Evolutionary conservation across 2,329 filamentous ascomycete genomes (phyloP), one percentile per base, ranked within the genome.

Genomic region (Bisporella sp.): DNA sequence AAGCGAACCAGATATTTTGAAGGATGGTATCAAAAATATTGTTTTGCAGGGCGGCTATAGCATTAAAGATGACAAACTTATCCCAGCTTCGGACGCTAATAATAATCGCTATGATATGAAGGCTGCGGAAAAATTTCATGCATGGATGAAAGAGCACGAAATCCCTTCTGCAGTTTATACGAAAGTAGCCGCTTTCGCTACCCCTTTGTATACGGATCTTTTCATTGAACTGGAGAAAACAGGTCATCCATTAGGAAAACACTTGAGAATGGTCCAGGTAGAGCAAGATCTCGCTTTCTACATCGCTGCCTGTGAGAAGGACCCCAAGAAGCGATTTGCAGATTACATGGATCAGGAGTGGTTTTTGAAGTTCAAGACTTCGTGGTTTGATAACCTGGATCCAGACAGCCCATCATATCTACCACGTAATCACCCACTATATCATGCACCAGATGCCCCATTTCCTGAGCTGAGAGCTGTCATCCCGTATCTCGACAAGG

Each of bases 41-140:
- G 44, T 56, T 6, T 41, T 58, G 13, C 54, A 58, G 48, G 56
- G 56, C 9, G 54, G 54, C 12, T 55, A 54, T 33, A 39, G 13
- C 7, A 29, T 51, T 7, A 35, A 41, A n/a, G 7, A 50, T 39
- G 43, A 28, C 12, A 32, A 43, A 5, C 31, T 53, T 4, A 41
- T 31, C 31, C 31, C 50, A 46, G 40, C 43, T 7, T 12, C 31
- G 11, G 21, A 31, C 6, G 48, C 52, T 1, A 47, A 49, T 28
- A 56, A 56, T 32, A 56, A 56, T 28, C 47, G 42, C 9, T 65
- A 51, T 35, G 49, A 54, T 29, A n/a, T 13, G 12, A 13, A 21
- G 1, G 40, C 49, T 11, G 47, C 54, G 4, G 9, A 12, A 29
- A 21, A 41, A 7, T 54, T 56, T 40, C 45, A 54, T 32, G 29